Percentiles rank a stretch among this genome's conserved stretches.
These are phyloP conservation scores for Chrysoporthe deuterocubensis DNA, from an alignment of 2,329 filamentous ascomycete species.

Conservation along the genomic window DNA sequence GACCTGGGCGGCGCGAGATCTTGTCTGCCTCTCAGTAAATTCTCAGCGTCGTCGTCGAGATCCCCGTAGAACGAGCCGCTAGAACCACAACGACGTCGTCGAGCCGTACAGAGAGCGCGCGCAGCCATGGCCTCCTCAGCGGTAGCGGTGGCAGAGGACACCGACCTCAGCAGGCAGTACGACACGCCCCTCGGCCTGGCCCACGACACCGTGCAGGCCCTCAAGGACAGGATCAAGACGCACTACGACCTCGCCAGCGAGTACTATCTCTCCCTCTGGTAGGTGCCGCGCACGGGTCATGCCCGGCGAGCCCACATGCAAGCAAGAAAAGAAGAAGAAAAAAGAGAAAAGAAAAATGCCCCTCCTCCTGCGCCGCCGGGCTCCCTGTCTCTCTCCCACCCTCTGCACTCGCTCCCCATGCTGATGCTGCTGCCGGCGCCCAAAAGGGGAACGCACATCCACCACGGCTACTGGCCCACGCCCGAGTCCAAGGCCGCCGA, in stretches of 20 bases:
- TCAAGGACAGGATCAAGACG: slow-evolving; percentile 62
- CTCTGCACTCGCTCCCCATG: no score
- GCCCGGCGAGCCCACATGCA: not conserved
- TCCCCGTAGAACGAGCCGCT: not conserved
- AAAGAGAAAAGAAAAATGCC: not conserved
- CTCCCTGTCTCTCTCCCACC: not conserved
- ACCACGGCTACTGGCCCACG: slow-evolving; percentile 64
- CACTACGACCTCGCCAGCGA: slow-evolving; percentile 66
- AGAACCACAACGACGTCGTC: not conserved
- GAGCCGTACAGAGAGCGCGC: not conserved
- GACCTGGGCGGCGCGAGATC: not conserved
- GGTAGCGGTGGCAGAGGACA: slow-evolving; percentile 34
- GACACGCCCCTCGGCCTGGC: slow-evolving; percentile 50
- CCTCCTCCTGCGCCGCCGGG: not conserved
- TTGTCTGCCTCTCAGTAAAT: not conserved
- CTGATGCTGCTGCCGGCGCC: not conserved
- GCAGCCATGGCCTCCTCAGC: slow-evolving; percentile 23
- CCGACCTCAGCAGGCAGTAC: slow-evolving; percentile 49
- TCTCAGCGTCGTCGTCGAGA: not conserved
- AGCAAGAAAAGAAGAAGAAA: no score
- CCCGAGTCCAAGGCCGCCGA: slow-evolving; percentile 49
- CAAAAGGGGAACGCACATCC: slow-evolving; percentile 64
- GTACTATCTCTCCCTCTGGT: slow-evolving; percentile 66
- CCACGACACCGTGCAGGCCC: slow-evolving; percentile 51
- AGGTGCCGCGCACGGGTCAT: slow-evolving; percentile 28